phyloP scores from a whole-genome alignment of 202 grass and related monocot species.

The Carex sylvatica region DNA sequence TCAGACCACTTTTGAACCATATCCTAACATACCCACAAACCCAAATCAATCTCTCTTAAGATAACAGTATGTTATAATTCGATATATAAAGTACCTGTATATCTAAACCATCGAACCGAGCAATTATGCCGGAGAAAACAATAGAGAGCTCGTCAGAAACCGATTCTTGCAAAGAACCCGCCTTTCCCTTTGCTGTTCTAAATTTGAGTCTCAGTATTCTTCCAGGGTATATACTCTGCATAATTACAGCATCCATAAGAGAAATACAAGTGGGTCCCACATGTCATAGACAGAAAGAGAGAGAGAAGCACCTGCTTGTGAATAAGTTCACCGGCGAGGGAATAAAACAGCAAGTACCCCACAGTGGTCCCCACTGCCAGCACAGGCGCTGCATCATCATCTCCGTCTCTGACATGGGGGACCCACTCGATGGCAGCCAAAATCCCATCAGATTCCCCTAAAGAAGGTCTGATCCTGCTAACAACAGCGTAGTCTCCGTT shows the following conservation, averaged over 20 bases:
- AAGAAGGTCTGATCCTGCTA: slow-evolving; percentile 31
- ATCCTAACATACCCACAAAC: slow-evolving; percentile 38
- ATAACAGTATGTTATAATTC: slow-evolving; percentile 4
- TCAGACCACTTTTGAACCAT: slow-evolving; percentile 73
- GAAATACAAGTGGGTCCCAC: background rate
- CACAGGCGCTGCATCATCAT: slow-evolving; percentile 22
- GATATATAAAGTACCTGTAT: slow-evolving; percentile 61
- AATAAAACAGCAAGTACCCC: slow-evolving; percentile 66
- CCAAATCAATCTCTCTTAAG: background rate
- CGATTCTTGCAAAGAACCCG: slow-evolving; percentile 44
- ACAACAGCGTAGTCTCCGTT: slow-evolving; percentile 24
- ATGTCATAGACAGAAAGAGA: background rate
- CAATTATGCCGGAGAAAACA: slow-evolving; percentile 68
- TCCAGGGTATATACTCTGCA: slow-evolving; percentile 74
- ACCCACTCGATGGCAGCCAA: slow-evolving; percentile 76
- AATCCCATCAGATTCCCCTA: slow-evolving; percentile 47
- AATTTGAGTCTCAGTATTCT: slow-evolving; percentile 73
- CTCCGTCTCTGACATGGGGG: slow-evolving; percentile 29
- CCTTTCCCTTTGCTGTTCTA: slow-evolving; percentile 53
- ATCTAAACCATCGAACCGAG: slow-evolving; percentile 69
- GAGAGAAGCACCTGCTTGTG: slow-evolving; percentile 64
- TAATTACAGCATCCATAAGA: slow-evolving; percentile 11
- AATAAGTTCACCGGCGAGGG: slow-evolving; percentile 59
- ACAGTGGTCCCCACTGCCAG: slow-evolving; percentile 52
- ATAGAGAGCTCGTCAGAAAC: slow-evolving; percentile 62